phyloP scores from a whole-genome alignment of 1,139 yeast species.

The Blastobotrys petasosporus region DNA sequence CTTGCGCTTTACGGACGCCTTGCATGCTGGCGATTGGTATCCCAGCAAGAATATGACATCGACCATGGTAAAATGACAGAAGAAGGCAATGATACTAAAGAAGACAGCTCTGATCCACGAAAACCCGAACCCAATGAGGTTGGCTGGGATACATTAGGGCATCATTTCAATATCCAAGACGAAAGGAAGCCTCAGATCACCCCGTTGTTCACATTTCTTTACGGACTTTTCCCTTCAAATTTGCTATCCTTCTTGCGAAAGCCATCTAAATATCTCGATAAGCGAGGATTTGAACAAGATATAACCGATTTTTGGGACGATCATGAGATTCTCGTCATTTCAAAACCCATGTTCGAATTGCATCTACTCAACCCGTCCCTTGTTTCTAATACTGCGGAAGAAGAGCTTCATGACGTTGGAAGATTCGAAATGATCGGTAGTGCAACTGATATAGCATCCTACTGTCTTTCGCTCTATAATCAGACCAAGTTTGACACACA shows the following conservation, averaged over 20 bases:
- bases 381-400: constrained; percentile 33
- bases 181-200: constrained; percentile 24
- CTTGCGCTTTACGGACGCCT: constrained; percentile 45
- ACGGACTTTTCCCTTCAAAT: constrained; percentile 58
- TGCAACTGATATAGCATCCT: constrained; percentile 34
- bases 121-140: constrained; percentile 6
- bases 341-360: constrained; percentile 28
- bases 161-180: constrained; percentile 21
- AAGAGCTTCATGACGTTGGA: constrained; percentile 38
- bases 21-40: constrained; percentile 34
- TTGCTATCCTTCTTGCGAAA: constrained; percentile 41
- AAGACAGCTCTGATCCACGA: constrained; percentile 1
- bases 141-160: constrained; percentile 33
- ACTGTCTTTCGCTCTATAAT: constrained; percentile 30
- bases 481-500: constrained; percentile 6
- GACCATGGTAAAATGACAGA: constrained; percentile 11
- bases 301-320: constrained; percentile 33
- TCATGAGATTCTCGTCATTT: constrained; percentile 29
- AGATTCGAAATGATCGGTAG: constrained; percentile 30
- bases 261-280: constrained; percentile 37
- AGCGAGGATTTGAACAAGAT: constrained; percentile 18
- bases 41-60: constrained; percentile 13
- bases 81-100: constrained; percentile 8
- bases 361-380: constrained; percentile 50
- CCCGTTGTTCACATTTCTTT: constrained; percentile 43